phyloP scores from a whole-genome alignment of 1,284 basidiomycete species.

The Leccinum pachyderme region DNA sequence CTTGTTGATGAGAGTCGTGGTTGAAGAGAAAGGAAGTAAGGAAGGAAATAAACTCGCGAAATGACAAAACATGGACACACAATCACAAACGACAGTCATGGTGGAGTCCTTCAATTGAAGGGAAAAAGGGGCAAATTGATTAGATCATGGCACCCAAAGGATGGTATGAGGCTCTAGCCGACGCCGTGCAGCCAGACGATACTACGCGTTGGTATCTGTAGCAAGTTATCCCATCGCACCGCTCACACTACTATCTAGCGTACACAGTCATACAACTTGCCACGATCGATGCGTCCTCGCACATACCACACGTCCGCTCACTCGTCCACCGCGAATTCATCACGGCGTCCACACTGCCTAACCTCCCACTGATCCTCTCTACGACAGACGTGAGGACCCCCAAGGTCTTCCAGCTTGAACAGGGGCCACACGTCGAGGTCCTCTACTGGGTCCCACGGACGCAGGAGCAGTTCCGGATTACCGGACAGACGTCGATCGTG shows the following conservation, averaged over 20 bases:
- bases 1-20: constrained; percentile 17
- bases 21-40: constrained; percentile 1
- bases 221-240: too few relatives aligned
- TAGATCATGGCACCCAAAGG: too few relatives aligned
- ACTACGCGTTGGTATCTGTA: too few relatives aligned
- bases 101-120: too few relatives aligned
- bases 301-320: too few relatives aligned
- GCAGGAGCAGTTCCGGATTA: constrained; percentile 59
- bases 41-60: constrained; percentile 1
- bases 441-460: constrained; percentile 59
- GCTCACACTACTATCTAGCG: too few relatives aligned
- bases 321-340: too few relatives aligned
- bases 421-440: constrained; percentile 46
- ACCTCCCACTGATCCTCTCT: constrained; percentile 51
- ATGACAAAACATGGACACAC: constrained; percentile 22
- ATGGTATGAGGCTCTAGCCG: too few relatives aligned
- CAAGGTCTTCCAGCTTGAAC: constrained; percentile 51
- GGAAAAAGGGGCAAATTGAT: too few relatives aligned
- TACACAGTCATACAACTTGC: too few relatives aligned
- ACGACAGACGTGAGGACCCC: constrained; percentile 62
- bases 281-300: too few relatives aligned
- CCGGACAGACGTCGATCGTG: constrained; percentile 48
- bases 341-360: neutral
- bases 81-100: constrained; percentile 8
- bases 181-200: too few relatives aligned